Evolutionary conservation across 257 asterid genomes (phyloP).

Genomic region (Dorcoceras hygrometricum): DNA sequence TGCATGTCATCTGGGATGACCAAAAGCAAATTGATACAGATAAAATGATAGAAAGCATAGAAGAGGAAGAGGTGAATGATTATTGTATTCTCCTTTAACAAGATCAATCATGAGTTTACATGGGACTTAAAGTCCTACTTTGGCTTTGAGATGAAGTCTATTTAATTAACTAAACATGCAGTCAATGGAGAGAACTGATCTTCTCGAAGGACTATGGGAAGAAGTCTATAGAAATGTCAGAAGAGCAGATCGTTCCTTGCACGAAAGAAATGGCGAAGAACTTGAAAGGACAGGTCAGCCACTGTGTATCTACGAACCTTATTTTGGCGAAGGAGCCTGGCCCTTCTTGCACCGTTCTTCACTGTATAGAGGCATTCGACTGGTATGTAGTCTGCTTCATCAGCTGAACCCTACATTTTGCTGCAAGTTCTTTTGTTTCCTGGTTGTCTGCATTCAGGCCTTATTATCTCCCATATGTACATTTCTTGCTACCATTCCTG

Average conservation of each 20-base stretch:
- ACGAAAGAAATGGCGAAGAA: constrained; percentile 95
- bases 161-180: constrained; percentile 37
- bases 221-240: constrained; percentile 75
- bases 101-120: constrained; percentile 11
- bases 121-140: constrained; percentile 13
- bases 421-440: neutral
- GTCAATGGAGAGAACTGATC: constrained; percentile 94
- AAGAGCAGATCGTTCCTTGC: constrained; percentile 75
- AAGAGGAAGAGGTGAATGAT: constrained; percentile 74
- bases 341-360: constrained; percentile 82
- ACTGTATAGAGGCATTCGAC: constrained; percentile 83
- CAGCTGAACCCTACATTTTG: constrained; percentile 4
- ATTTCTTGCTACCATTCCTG: neutral
- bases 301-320: constrained; percentile 87
- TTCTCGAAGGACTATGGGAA: constrained; percentile 87
- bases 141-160: neutral
- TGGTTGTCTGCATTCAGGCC: neutral
- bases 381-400: constrained; percentile 45
- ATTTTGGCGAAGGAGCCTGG: constrained; percentile 88
- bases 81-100: constrained; percentile 20
- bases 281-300: constrained; percentile 97
- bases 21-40: constrained; percentile 58
- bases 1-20: constrained; percentile 76
- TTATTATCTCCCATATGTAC: neutral
- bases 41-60: constrained; percentile 59